Base-by-base conservation (phyloP, 192 early-diverging fungal genomes). In the Backusella tuberculispora region DNA sequence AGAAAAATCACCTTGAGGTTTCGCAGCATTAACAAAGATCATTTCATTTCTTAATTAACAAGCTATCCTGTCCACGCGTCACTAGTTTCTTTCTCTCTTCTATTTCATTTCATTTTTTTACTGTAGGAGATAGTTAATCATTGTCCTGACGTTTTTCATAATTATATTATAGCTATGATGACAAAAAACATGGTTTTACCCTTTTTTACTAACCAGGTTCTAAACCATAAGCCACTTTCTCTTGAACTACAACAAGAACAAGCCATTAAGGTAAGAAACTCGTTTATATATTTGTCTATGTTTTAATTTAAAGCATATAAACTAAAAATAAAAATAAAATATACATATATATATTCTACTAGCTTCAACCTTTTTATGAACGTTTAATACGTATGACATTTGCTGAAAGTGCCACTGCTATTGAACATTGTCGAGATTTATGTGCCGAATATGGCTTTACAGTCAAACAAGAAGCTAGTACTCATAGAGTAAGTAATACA, bases 391-490 rank as follows among this genome's bases (percentile, higher is more conserved):
- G 80, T 63, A 75, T 81, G 63, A 73, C 80, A 44, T 88, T 86
- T 68, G 50, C 73, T 37, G 75, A 79, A 26, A 81, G 77, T 17
- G 66, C 74, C 21, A 75, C 78, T 38, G 87, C 87, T 45, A 83
- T 83, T n/a, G 74, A 78, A 38, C 63, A 79, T 42, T 88, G 87
- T 72, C 78, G 87, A 37, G 78, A 82, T 34, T 42, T 88, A 15
- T 82, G 83, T 53, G 80, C 80, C 43, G 79, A 88, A 65, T 86
- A 81, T 73, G 87, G 87, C 12, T 88, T 88, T 66, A 88, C 85
- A 37, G 83, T 88, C 46, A 88, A 88, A 74, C 87, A 88, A 73
- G 87, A 88, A 78, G 83, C 85, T 6, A 87, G 85, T 29, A 85
- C 87, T 10, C 86, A 84, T 71, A 84, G 83, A 80, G 87, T 87